These are phyloP conservation scores for Termitomyces sp. DNA, from an alignment of 768 basidiomycete genomes.

Conservation along the genomic window DNA sequence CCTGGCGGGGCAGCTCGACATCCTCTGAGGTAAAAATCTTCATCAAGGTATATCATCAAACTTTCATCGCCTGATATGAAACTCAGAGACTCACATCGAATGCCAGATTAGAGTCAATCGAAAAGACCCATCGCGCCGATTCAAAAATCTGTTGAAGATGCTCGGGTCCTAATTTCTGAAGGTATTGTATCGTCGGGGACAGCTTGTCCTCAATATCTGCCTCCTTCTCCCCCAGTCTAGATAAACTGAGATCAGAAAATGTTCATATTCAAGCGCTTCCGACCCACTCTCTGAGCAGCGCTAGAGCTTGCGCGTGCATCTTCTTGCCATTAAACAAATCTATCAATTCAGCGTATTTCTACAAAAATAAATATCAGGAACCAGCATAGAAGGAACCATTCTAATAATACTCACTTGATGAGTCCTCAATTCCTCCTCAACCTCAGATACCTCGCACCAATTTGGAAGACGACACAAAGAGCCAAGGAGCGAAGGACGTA, in stretches of 20 bases:
- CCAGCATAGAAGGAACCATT: neutral
- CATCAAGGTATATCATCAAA: neutral
- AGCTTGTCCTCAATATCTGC: conserved; percentile 76
- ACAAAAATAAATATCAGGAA: conserved; percentile 1
- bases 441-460: conserved; percentile 96
- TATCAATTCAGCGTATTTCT: conserved; percentile 92
- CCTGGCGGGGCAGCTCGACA: conserved; percentile 76
- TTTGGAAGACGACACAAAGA: conserved; percentile 87
- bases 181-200: conserved; percentile 78
- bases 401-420: conserved; percentile 53
- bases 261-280: neutral
- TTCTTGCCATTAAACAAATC: conserved; percentile 92
- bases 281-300: conserved; percentile 77
- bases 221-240: conserved; percentile 78
- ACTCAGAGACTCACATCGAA: conserved; percentile 52
- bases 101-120: conserved; percentile 64
- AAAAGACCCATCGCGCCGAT: conserved; percentile 82
- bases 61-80: neutral
- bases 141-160: conserved; percentile 79
- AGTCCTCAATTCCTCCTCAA: conserved; percentile 79
- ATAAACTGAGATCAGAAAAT: conserved; percentile 25
- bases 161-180: conserved; percentile 85
- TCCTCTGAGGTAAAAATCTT: conserved; percentile 97
- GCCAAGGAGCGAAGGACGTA: conserved; percentile 75
- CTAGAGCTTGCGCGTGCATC: conserved; percentile 88